Evolutionary conservation across 1,284 basidiomycete species (phyloP), one percentile per base, ranked within the genome.

Genomic region (Moniliella sp.): DNA sequence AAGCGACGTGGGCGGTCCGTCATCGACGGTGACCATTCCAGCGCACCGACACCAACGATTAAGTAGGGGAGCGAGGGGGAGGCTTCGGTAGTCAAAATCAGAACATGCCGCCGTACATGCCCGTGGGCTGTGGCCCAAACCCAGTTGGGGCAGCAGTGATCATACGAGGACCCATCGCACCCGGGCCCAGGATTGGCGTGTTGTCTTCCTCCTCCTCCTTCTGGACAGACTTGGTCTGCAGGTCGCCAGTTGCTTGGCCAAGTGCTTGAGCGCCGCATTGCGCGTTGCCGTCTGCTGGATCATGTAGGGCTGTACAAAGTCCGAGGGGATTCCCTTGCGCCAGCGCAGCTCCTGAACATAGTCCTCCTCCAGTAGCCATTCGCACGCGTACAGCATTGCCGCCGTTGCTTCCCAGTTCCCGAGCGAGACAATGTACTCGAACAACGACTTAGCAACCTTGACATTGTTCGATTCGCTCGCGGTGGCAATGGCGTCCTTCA

Each of bases 391-490:
- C 23, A 93, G 70, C 48, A 78, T 69, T 1, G 82, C 83, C 0
- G 83, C 76, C 62, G 91, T 94, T 62, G 82, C 88, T 62, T 97
- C 91, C 66, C 84, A 88, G 70, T 88, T 91, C 25, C 91, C 91
- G 43, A 97, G 91, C 60, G 83, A 78, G 43, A 93, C 82, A 46
- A 64, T 65, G 51, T 65, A 97, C 5, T 74, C 75, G 13, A 93
- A 67, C 11, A 97, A 67, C 37, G 94, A 91, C 62, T 99, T 86
- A 2, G 82, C 79, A 19, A 94, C 78, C 35, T 84, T 78, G 4
- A 70, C 74, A 15, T 71, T 73, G 23, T 57, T 67, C 4, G 81
- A 86, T n/a, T 70, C 67, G 0, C 86, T 76, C 1, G 86, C 82
- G 0, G 88, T 94, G 56, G 84, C 63, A 65, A 97, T 84, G 3